These are phyloP conservation scores for Pyropia yezoensis DNA, from an alignment of 23 red algal genomes.

Conservation along the genomic window DNA sequence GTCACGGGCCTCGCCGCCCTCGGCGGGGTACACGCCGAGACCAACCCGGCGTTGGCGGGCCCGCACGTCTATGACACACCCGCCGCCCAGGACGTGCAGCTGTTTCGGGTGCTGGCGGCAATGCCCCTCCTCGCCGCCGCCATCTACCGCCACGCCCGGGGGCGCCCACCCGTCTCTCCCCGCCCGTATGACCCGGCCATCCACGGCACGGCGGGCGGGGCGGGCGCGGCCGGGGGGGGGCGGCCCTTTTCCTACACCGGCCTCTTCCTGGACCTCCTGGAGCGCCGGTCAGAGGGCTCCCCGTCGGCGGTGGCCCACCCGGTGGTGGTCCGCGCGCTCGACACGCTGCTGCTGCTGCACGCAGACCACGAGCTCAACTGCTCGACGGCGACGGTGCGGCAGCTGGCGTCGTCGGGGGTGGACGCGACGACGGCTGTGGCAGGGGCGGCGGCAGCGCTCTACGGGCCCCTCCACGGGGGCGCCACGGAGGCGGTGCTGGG, in stretches of 20 bases:
- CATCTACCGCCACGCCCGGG: constrained; percentile 15
- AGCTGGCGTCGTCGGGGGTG: constrained; percentile 63
- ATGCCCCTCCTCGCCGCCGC: constrained; percentile 29
- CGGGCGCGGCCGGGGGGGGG: too few species aligned
- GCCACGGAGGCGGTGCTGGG: constrained; percentile 83
- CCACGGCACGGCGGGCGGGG: background rate
- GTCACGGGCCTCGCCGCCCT: constrained; percentile 66
- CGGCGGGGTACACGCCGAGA: constrained; percentile 24
- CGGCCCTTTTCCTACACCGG: constrained; percentile 28
- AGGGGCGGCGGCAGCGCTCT: constrained; percentile 71
- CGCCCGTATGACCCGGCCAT: constrained; percentile 4
- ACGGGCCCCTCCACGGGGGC: constrained; percentile 88
- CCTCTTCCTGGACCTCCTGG: constrained; percentile 63
- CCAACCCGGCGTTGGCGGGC: constrained; percentile 49
- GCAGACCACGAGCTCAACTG: constrained; percentile 97
- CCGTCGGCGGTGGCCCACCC: background rate
- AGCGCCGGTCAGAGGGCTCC: constrained; percentile 19
- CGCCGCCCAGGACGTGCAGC: constrained; percentile 7
- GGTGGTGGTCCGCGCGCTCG: constrained; percentile 42
- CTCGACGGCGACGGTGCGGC: constrained; percentile 85
- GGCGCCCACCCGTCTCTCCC: constrained; percentile 1
- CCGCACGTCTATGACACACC: constrained; percentile 31
- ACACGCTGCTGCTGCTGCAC: constrained; percentile 79
- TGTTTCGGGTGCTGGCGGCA: constrained; percentile 15
- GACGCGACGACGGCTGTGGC: constrained; percentile 64